Percentiles rank a stretch among this genome's conserved stretches.
Evolutionary conservation across 2,329 filamentous ascomycete species (phyloP).

Genomic region (Xylaria digitata): DNA sequence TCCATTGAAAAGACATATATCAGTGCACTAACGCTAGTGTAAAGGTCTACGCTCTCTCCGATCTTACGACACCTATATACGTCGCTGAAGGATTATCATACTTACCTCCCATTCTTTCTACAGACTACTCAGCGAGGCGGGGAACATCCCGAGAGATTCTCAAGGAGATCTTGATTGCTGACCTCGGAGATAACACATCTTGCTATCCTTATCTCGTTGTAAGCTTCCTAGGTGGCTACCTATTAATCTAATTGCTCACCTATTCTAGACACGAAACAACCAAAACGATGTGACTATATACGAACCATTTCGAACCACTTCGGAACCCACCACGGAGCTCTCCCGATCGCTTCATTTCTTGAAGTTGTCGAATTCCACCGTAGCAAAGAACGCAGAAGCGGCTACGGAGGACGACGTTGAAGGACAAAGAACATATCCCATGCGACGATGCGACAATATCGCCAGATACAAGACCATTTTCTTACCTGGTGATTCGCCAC

Average conservation of each 20-base stretch:
- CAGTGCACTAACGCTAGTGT: constrained; percentile 31
- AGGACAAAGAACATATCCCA: constrained; percentile 61
- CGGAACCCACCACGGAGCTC: constrained; percentile 57
- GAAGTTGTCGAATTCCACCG: constrained; percentile 75
- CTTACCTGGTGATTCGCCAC: constrained; percentile 81
- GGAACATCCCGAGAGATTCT: constrained; percentile 78
- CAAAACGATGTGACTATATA: constrained; percentile 89
- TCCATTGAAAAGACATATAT: background rate
- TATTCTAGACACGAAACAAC: constrained; percentile 74
- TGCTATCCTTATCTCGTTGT: constrained; percentile 85
- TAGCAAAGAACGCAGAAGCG: constrained; percentile 69
- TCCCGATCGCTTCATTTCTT: constrained; percentile 75
- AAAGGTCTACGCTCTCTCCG: constrained; percentile 80
- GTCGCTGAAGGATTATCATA: constrained; percentile 81
- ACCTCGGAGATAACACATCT: constrained; percentile 80
- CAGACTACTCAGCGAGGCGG: constrained; percentile 76
- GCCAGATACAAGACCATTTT: constrained; percentile 85
- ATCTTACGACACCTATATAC: constrained; percentile 77
- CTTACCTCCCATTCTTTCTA: constrained; percentile 78
- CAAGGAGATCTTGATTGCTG: constrained; percentile 82
- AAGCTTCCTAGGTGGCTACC: constrained; percentile 51
- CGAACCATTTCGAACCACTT: constrained; percentile 73
- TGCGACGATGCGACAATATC: constrained; percentile 72
- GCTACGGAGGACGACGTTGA: constrained; percentile 62
- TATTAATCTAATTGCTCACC: constrained; percentile 24